Base-by-base conservation (phyloP, 2,329 filamentous ascomycete genomes). In the Didymella sp. region DNA sequence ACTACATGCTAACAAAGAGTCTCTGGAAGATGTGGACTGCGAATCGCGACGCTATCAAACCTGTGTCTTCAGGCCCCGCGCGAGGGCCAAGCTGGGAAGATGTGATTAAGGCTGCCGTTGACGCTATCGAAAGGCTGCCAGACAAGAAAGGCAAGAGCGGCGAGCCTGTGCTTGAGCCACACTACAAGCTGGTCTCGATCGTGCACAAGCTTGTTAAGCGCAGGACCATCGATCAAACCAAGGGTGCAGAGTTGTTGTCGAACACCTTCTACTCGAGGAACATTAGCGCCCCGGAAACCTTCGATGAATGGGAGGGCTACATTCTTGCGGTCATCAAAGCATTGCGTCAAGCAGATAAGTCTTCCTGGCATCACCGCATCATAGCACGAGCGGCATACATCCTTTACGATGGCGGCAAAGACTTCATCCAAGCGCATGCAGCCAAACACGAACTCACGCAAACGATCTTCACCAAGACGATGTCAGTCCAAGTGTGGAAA, bases 281-380 rank as follows among this genome's bases (percentile, higher is more conserved):
- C 50, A 73, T 85, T 9, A 72, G 76, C 57, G 64, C 78, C 47
- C 74, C 84, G 67, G 67, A 82, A 73, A 70, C 82, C 72, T 46
- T 80, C 73, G 76, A 82, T 59, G 76, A 82, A 8, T 87, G 84
- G 79, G 83, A 86, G 44, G 68, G 79, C 1, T 90, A 91, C 65
- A 84, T 89, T 40, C 74, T 88, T 13, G 86, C 76, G 82, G 85
- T 87, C 0, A 74, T 88, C 45, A 85, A 84, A 65, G 80, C 80
- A 28, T 75, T 89, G 50, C 83, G 85, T 51, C 78, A 78, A 31
- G 92, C 92, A 59, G 93, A 97, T 76, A 96, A 96, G 79, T 90
- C 91, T 0, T 94, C 95, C 68, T 97, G 93, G 93, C 93, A 97
- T 71, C 93, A 97, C 73, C 89, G 93, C 19, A 92, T 97, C 78